Evolutionary conservation across 805 yeast species (phyloP), one percentile per base, ranked within the genome.

Genomic region (Yamadazyma akitaensis): DNA sequence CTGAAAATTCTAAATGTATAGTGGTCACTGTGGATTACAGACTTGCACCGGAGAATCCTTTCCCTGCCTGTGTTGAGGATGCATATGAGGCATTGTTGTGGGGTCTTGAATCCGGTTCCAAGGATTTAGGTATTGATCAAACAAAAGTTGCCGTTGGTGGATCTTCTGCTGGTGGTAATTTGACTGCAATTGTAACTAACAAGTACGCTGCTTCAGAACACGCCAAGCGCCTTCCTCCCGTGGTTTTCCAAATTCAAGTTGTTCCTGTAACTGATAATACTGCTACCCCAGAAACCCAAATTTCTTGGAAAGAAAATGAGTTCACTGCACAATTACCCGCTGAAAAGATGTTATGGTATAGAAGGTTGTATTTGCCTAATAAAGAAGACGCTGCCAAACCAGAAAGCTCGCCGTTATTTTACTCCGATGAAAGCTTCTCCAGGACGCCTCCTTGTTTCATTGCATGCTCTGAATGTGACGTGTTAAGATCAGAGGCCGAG

Each of bases 11-110:
- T 10, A 48, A 65, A 39, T 63, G 72, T 48, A 54, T 65, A n/a
- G 77, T 74, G 12, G 59, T 77, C 10, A 61, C 70, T 7, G 74
- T 76, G n/a, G 79, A 76, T 55, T 77, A 77, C 57, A 51, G 81
- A 35, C 57, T 75, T 45, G 80, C 80, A 0, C 82, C 81, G 2
- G 79, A 76, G 54, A 51, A 60, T 53, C 75, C 75, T 18, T 77
- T 62, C 55, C 81, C 82, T 2, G 76, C 79, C 9, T 64, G 73
- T 37, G 67, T 72, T 2, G 68, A 75, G 9, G 80, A 76, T 59
- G 54, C 72, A n/a, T 71, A 61, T 48, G 64, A 58, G 32, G 69
- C 77, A 2, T 51, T 63, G 13, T 13, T 67, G 16, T 69, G 64
- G 57, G 59, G 59, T 5, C 51, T 59, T 11, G 59, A 54, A 30